Evolutionary conservation across 768 basidiomycete genomes (phyloP).

Genomic region (Podaxis sp.): DNA sequence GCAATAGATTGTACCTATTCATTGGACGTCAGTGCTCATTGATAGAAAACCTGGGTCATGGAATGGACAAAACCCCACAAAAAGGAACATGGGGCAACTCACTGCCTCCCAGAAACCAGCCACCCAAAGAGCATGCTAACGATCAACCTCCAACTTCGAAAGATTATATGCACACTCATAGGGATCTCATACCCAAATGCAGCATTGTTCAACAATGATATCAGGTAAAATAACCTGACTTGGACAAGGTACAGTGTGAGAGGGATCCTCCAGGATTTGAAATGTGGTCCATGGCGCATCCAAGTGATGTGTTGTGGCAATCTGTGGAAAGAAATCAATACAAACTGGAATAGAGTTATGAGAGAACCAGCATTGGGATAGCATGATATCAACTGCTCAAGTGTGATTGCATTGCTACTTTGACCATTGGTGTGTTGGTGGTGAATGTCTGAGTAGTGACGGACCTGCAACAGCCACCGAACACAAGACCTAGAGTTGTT

Average conservation of each 20-base stretch:
- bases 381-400: slow-evolving; percentile 69
- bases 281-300: slow-evolving; percentile 49
- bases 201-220: slow-evolving; percentile 85
- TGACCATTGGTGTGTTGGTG: not conserved
- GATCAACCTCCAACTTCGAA: slow-evolving; percentile 84
- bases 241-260: slow-evolving; percentile 73
- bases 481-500: slow-evolving; percentile 69
- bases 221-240: slow-evolving; percentile 75
- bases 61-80: not conserved
- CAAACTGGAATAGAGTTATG: slow-evolving; percentile 86
- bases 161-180: slow-evolving; percentile 93
- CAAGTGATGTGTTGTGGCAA: slow-evolving; percentile 62
- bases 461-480: slow-evolving; percentile 79
- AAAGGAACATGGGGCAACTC: slow-evolving; percentile 23
- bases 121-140: slow-evolving; percentile 83
- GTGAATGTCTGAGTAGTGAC: slow-evolving; percentile 37
- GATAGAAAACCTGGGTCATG: not conserved
- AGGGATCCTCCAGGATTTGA: slow-evolving; percentile 68
- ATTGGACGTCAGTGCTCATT: not conserved
- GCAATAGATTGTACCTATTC: slow-evolving; percentile 31
- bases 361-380: slow-evolving; percentile 74
- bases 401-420: slow-evolving; percentile 71
- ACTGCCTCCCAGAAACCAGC: slow-evolving; percentile 64
- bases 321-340: slow-evolving; percentile 72
- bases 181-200: slow-evolving; percentile 87